Evolutionary conservation across 73 alveolate genomes (phyloP).

Genomic region (Tetrahymena thermophila): DNA sequence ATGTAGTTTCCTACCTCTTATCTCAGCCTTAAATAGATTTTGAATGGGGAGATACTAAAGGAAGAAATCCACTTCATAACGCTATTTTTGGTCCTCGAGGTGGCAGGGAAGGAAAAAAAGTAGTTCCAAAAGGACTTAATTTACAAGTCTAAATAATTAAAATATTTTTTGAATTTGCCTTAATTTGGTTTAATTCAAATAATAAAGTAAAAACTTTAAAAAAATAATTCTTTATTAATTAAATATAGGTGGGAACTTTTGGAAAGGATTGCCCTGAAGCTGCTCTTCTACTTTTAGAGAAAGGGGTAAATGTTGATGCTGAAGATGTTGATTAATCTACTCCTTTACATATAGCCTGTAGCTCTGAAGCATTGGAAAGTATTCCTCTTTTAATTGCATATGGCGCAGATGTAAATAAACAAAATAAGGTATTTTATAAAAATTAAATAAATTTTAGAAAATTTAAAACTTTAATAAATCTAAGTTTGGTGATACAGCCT

Average conservation of each 20-base stretch:
- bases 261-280: slow-evolving; percentile 40
- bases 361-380: slow-evolving; percentile 28
- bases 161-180: not conserved
- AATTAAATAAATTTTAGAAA: not conserved
- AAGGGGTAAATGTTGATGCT: slow-evolving; percentile 35
- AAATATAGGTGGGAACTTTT: slow-evolving; percentile 18
- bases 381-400: slow-evolving; percentile 32
- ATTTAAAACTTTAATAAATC: not conserved
- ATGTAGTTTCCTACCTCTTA: slow-evolving; percentile 19
- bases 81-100: slow-evolving; percentile 44
- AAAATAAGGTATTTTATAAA: not conserved
- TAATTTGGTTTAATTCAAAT: too few relatives aligned
- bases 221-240: not conserved
- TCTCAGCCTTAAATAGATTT: slow-evolving; percentile 6
- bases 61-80: slow-evolving; percentile 44
- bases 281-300: slow-evolving; percentile 22
- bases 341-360: slow-evolving; percentile 32
- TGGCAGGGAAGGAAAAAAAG: slow-evolving; percentile 41
- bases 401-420: slow-evolving; percentile 32
- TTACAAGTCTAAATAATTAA: not conserved
- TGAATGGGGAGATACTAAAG: slow-evolving; percentile 30
- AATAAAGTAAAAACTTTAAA: too few relatives aligned
- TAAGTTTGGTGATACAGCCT: slow-evolving; percentile 31
- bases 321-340: slow-evolving; percentile 17
- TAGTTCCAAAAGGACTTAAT: slow-evolving; percentile 1